phyloP scores from a whole-genome alignment of 2,329 filamentous ascomycete genomes.

The Epichloe scottii region DNA sequence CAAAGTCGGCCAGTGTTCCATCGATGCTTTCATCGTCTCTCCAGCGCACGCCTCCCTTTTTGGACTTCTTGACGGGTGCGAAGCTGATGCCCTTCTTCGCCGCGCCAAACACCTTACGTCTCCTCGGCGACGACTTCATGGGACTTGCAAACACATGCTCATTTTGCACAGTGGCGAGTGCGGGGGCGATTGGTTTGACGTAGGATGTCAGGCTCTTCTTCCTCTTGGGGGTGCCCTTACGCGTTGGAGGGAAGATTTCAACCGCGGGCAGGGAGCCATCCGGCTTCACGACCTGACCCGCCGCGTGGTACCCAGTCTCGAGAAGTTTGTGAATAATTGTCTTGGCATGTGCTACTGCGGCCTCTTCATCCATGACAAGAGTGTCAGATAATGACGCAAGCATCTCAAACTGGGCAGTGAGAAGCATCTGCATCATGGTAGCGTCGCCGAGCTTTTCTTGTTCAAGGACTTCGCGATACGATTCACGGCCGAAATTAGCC shows the following conservation, averaged over 20 bases:
- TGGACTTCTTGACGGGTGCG: conserved; percentile 65
- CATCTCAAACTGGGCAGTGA: conserved; percentile 87
- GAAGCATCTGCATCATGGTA: conserved; percentile 65
- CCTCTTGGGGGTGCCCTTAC: conserved; percentile 65
- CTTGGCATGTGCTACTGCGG: conserved; percentile 71
- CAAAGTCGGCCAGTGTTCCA: conserved; percentile 77
- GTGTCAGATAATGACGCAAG: conserved; percentile 73
- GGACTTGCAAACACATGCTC: conserved; percentile 32
- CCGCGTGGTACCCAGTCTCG: conserved; percentile 59
- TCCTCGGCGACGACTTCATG: conserved; percentile 65
- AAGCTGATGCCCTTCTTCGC: conserved; percentile 62
- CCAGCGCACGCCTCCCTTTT: conserved; percentile 79
- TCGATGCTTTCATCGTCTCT: conserved; percentile 77
- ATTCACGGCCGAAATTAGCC: conserved; percentile 68
- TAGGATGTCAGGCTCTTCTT: conserved; percentile 37
- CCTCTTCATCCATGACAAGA: conserved; percentile 67
- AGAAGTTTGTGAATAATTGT: conserved; percentile 66
- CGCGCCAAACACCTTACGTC: conserved; percentile 52
- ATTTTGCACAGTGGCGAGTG: conserved; percentile 22
- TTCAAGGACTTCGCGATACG: conserved; percentile 64
- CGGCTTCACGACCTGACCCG: conserved; percentile 79
- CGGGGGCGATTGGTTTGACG: conserved; percentile 33
- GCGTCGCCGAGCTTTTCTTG: conserved; percentile 74
- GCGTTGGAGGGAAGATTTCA: conserved; percentile 58
- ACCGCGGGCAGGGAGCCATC: conserved; percentile 54